Evolutionary conservation across 2,329 filamentous ascomycete species (phyloP).

Genomic region (Nigrograna mackinnonii): DNA sequence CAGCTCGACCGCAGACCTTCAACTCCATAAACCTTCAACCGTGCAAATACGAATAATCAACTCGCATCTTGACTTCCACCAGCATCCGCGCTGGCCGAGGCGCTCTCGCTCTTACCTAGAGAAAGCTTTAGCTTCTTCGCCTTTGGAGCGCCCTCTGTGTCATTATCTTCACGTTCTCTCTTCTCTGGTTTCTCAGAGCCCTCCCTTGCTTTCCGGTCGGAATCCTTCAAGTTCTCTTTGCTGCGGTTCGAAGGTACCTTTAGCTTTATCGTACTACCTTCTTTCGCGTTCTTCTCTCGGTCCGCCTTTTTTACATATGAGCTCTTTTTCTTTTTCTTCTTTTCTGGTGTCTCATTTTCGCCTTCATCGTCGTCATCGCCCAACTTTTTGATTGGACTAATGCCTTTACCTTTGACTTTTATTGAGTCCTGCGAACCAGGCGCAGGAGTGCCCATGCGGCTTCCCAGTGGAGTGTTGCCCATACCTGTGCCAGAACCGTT

Average conservation of each 20-base stretch:
- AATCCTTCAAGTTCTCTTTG: conserved; percentile 16
- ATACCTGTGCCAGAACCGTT: conserved; percentile 41
- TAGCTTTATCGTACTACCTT: conserved; percentile 29
- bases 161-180: conserved; percentile 31
- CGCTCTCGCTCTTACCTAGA: conserved; percentile 10
- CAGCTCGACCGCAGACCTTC: background rate
- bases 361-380: conserved; percentile 35
- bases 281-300: conserved; percentile 29
- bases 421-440: conserved; percentile 35
- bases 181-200: conserved; percentile 34
- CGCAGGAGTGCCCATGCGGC: conserved; percentile 44
- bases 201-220: conserved; percentile 32
- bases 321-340: conserved; percentile 56
- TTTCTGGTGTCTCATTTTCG: conserved; percentile 48
- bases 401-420: conserved; percentile 36
- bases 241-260: conserved; percentile 33
- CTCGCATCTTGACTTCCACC: conserved; percentile 1
- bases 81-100: background rate
- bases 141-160: conserved; percentile 29
- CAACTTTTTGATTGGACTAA: conserved; percentile 36
- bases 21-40: no score
- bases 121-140: conserved; percentile 44
- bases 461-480: conserved; percentile 47
- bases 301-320: conserved; percentile 45
- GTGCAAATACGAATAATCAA: no score